A percentile compares a stretch with the other conserved stretches of the same genome.
phyloP scores from a whole-genome alignment of 2,329 filamentous ascomycete genomes.

The Pseudopithomyces chartarum region DNA sequence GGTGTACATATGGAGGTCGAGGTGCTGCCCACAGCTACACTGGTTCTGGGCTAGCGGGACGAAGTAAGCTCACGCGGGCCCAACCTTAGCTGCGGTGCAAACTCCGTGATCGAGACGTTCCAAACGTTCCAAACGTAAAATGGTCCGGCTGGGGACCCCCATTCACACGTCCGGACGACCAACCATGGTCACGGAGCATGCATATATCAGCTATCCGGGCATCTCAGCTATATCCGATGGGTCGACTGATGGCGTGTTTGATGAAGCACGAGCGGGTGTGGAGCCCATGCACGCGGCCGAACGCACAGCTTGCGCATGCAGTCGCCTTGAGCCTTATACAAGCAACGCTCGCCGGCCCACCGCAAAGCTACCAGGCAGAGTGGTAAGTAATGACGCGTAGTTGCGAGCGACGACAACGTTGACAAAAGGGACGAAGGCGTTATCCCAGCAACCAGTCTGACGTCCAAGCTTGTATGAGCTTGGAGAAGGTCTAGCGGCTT shows the following conservation, averaged over 20 bases:
- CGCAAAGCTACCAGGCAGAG: too few species aligned
- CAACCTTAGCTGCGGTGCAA: too few species aligned
- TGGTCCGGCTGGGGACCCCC: background rate
- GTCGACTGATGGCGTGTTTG: background rate
- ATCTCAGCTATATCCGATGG: background rate
- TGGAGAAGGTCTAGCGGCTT: slow-evolving; percentile 3
- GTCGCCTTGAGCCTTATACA: background rate
- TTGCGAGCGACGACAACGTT: background rate
- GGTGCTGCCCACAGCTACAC: too few species aligned
- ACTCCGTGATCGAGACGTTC: too few species aligned
- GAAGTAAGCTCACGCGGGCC: too few species aligned
- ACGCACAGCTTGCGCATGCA: background rate
- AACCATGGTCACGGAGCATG: background rate
- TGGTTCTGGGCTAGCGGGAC: too few species aligned
- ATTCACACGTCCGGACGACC: background rate
- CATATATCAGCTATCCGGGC: background rate
- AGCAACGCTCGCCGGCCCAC: background rate
- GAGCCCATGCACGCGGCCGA: background rate
- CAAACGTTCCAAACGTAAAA: background rate
- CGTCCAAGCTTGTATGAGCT: slow-evolving; percentile 1
- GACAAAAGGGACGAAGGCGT: background rate
- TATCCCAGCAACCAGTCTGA: background rate
- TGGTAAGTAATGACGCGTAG: background rate
- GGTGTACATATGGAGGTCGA: too few species aligned
- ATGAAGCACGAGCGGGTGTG: background rate